These are phyloP conservation scores for Pichia sp. DNA, from an alignment of 1,139 yeast genomes.

Conservation along the genomic window DNA sequence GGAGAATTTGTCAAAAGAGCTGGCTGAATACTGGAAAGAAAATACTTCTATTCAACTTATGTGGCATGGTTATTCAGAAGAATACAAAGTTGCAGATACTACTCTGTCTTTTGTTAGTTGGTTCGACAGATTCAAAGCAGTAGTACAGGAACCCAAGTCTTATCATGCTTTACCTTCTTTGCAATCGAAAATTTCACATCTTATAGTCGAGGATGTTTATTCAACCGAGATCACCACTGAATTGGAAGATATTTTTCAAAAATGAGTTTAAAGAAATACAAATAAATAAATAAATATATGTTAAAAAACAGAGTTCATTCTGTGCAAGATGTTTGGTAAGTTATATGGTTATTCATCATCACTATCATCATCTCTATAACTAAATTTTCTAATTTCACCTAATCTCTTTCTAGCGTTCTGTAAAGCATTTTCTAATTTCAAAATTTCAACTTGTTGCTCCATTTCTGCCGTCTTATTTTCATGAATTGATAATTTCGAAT, in stretches of 20 bases:
- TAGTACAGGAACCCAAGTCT: too few relatives aligned
- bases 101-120: too few relatives aligned
- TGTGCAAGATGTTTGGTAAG: too few relatives aligned
- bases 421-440: slow-evolving; percentile 71
- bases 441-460: slow-evolving; percentile 91
- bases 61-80: too few relatives aligned
- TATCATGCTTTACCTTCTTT: too few relatives aligned
- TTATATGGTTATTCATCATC: slow-evolving; percentile 26
- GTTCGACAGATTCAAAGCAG: too few relatives aligned
- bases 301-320: slow-evolving; percentile 1
- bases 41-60: too few relatives aligned
- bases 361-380: slow-evolving; percentile 57
- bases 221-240: background rate
- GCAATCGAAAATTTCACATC: too few relatives aligned
- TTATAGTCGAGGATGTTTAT: too few relatives aligned
- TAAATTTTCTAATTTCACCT: slow-evolving; percentile 77
- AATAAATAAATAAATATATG: background rate
- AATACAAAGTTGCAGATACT: too few relatives aligned
- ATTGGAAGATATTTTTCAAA: background rate
- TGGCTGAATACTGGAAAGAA: too few relatives aligned
- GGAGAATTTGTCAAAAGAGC: too few relatives aligned
- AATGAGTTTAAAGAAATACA: background rate
- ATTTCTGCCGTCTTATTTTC: slow-evolving; percentile 83
- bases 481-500: slow-evolving; percentile 61
- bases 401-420: slow-evolving; percentile 68